Evolutionary conservation across 2,329 filamentous ascomycete genomes (phyloP), one percentile per base, ranked within the genome.

Genomic region (Xylaria multiplex): DNA sequence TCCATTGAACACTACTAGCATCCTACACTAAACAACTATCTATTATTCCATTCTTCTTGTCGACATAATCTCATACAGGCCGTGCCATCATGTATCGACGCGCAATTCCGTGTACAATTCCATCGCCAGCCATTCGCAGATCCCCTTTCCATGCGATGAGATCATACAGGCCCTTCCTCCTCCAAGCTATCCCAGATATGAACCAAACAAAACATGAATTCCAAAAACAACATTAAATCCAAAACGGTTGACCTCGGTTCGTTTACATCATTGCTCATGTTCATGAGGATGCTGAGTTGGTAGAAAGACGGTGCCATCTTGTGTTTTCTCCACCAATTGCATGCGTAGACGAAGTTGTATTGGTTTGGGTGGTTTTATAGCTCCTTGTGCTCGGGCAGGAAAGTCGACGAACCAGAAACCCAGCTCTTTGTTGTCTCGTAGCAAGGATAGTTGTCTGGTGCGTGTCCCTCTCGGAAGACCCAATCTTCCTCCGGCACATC

Each of bases 401-500:
- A 72, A 6, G 71, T 72, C 2, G 70, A 68, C 48, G 60, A 35
- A 16, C 69, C 72, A 6, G 52, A 64, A 6, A 69, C 45, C 68
- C 67, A 74, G 59, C 63, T 7, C 63, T 59, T 2, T 42, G 53
- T 55, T 11, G 60, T 68, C 59, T 68, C 65, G 30, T 48, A 54
- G 61, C 72, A 73, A 14, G 61, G 40, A 45, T 62, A 56, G 54
- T 67, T 54, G n/a, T 65, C 63, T 1, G 67, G 71, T 49, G 63
- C 68, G 7, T 62, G 59, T 24, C 61, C 64, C 30, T 62, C 37
- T 22, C 14, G 32, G 64, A 63, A 72, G 49, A 69, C 55, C 35
- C 45, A 58, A 9, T 45, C 37, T 9, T 55, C 16, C 6, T 64
- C 35, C 6, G 71, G 63, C 6, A 55, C 16, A 30, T 42, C 35